Conservation (phyloP, 805 yeast species). For the Metschnikowia dekortorum region DNA sequence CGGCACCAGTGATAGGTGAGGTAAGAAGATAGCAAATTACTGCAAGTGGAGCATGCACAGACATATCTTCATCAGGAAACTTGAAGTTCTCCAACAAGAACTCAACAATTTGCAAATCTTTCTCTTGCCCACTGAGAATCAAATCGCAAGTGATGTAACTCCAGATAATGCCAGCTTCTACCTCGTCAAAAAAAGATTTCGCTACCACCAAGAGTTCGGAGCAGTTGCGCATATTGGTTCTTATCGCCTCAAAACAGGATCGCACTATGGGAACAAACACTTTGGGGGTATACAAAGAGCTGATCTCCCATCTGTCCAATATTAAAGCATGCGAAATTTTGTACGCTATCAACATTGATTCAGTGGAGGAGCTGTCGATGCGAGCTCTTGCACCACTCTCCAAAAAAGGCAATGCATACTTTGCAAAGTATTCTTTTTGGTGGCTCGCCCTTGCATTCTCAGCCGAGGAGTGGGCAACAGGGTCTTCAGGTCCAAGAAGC, state of each 20-base stretch:
- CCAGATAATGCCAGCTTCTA: slow-evolving; percentile 81
- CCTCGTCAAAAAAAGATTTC: slow-evolving; percentile 73
- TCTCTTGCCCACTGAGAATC: slow-evolving; percentile 25
- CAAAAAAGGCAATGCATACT: slow-evolving; percentile 50
- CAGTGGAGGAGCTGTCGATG: slow-evolving; percentile 29
- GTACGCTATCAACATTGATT: slow-evolving; percentile 47
- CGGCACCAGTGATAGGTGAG: slow-evolving; percentile 14
- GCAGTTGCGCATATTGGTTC: not conserved
- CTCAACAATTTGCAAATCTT: slow-evolving; percentile 44
- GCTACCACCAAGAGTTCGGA: slow-evolving; percentile 53
- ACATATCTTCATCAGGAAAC: slow-evolving; percentile 84
- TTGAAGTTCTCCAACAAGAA: slow-evolving; percentile 65
- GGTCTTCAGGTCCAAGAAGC: slow-evolving; percentile 74
- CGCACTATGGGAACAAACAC: slow-evolving; percentile 62
- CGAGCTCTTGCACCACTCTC: slow-evolving; percentile 49
- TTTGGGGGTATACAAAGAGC: slow-evolving; percentile 65
- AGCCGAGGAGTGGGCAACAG: slow-evolving; percentile 2
- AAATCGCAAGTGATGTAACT: slow-evolving; percentile 47
- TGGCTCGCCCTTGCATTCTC: slow-evolving; percentile 31
- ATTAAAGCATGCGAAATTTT: slow-evolving; percentile 61
- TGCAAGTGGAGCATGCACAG: slow-evolving; percentile 71
- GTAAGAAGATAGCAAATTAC: slow-evolving; percentile 44
- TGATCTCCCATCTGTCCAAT: slow-evolving; percentile 94
- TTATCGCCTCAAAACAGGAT: slow-evolving; percentile 32
- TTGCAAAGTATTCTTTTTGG: slow-evolving; percentile 46